These are phyloP conservation scores for Chalaropsis ovoidea DNA, from an alignment of 2,329 filamentous ascomycete genomes.

Conservation along the genomic window DNA sequence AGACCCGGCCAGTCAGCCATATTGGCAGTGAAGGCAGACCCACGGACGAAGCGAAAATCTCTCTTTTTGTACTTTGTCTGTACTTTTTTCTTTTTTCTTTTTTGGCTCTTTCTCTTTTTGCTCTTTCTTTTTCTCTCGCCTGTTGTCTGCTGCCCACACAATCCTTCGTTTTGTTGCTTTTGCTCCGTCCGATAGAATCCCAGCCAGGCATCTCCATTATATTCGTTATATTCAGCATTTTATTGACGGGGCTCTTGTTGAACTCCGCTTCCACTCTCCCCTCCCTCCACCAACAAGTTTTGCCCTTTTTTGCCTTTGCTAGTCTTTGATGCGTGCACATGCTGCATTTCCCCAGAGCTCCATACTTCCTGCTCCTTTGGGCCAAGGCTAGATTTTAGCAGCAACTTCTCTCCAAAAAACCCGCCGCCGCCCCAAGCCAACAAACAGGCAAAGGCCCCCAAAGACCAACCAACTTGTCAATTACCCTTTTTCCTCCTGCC, in stretches of 20 bases:
- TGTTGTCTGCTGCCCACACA: not conserved
- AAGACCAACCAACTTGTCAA: not conserved
- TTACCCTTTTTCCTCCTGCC: not conserved
- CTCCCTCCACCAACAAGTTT: not conserved
- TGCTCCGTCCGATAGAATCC: not conserved
- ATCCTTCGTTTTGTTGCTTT: not conserved
- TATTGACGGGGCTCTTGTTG: not conserved
- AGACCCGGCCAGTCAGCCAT: not conserved
- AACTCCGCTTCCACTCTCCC: conserved; percentile 6
- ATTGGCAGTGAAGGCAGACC: not conserved
- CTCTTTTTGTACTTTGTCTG: not conserved
- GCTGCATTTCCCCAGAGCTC: conserved; percentile 1
- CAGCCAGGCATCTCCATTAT: not conserved
- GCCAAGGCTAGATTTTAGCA: not conserved
- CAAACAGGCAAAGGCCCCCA: not conserved
- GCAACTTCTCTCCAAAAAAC: conserved; percentile 8
- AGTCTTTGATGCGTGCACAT: not conserved
- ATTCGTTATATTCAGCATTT: not conserved
- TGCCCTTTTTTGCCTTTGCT: not conserved
- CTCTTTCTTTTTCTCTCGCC: not conserved
- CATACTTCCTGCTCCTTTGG: conserved; percentile 1
- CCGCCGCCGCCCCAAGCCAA: not conserved
- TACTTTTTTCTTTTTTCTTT: not conserved
- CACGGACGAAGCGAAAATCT: not conserved
- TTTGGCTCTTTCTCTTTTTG: not conserved